Evolutionary conservation across 2,329 filamentous ascomycete species (phyloP).

Genomic region (Trichoderma semiorbis): DNA sequence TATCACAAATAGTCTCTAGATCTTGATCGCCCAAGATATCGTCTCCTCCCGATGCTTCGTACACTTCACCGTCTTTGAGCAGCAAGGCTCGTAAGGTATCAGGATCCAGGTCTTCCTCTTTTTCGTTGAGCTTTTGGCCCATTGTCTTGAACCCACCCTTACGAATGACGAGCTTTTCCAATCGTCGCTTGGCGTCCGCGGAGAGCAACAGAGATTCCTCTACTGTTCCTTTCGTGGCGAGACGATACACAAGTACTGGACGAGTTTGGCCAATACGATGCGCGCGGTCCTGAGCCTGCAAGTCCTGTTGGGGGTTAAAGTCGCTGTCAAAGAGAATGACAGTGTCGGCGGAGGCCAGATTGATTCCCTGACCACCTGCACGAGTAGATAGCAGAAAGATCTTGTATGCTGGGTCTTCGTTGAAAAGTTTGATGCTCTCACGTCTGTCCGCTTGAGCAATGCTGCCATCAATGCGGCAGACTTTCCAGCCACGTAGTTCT

Average conservation of each 20-base stretch:
- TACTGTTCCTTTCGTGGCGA: slow-evolving; percentile 89
- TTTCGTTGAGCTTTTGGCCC: slow-evolving; percentile 55
- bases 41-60: slow-evolving; percentile 55
- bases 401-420: slow-evolving; percentile 60
- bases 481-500: slow-evolving; percentile 72
- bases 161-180: slow-evolving; percentile 93
- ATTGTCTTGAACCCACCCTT: slow-evolving; percentile 81
- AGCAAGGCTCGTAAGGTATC: slow-evolving; percentile 61
- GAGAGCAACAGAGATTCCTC: slow-evolving; percentile 83
- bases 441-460: slow-evolving; percentile 72
- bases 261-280: slow-evolving; percentile 92
- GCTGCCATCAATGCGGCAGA: slow-evolving; percentile 87
- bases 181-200: slow-evolving; percentile 83
- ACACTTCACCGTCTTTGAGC: slow-evolving; percentile 68
- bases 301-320: slow-evolving; percentile 95
- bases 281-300: slow-evolving; percentile 92
- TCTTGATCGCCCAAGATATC: slow-evolving; percentile 73
- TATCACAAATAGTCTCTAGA: slow-evolving; percentile 73
- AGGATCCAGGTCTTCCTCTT: slow-evolving; percentile 53
- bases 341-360: slow-evolving; percentile 85
- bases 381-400: slow-evolving; percentile 87
- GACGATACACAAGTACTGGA: slow-evolving; percentile 88
- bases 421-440: slow-evolving; percentile 70
- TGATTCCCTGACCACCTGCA: slow-evolving; percentile 93
- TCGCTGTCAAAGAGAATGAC: slow-evolving; percentile 86